These are phyloP conservation scores for Venturia pyrina DNA, from an alignment of 2,329 filamentous ascomycete genomes.

Conservation along the genomic window DNA sequence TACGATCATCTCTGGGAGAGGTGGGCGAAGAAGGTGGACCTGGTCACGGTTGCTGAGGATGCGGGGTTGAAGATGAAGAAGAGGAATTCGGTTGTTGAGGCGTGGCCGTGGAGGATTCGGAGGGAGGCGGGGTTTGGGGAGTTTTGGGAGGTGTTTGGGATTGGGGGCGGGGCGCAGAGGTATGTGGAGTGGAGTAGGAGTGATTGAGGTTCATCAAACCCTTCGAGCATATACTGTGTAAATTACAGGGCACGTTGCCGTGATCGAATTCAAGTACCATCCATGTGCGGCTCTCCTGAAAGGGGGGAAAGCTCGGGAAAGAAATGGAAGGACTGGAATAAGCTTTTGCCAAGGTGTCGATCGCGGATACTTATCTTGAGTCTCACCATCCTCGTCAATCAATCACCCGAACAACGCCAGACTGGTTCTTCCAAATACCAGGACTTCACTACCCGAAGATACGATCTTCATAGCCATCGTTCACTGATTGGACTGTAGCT, in stretches of 20 bases:
- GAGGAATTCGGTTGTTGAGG: slow-evolving; percentile 24
- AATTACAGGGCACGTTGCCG: too few species aligned
- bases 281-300: too few species aligned
- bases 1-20: slow-evolving; percentile 14
- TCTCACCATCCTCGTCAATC: background rate
- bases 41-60: slow-evolving; percentile 11
- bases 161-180: background rate
- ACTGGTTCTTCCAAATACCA: background rate
- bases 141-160: slow-evolving; percentile 18
- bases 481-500: background rate
- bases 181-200: background rate
- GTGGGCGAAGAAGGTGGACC: slow-evolving; percentile 10
- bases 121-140: slow-evolving; percentile 21
- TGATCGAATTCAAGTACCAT: too few species aligned
- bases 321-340: background rate
- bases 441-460: background rate
- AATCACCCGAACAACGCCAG: background rate
- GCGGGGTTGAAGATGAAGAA: slow-evolving; percentile 20
- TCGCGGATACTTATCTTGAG: slow-evolving; percentile 3
- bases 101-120: slow-evolving; percentile 24
- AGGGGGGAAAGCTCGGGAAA: background rate
- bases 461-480: background rate
- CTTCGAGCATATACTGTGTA: too few species aligned
- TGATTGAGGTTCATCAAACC: too few species aligned
- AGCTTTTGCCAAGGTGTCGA: background rate